A percentile compares a stretch with the other conserved stretches of the same genome.
Evolutionary conservation across 2,329 filamentous ascomycete species (phyloP).

Genomic region (Neonectria ditissima): DNA sequence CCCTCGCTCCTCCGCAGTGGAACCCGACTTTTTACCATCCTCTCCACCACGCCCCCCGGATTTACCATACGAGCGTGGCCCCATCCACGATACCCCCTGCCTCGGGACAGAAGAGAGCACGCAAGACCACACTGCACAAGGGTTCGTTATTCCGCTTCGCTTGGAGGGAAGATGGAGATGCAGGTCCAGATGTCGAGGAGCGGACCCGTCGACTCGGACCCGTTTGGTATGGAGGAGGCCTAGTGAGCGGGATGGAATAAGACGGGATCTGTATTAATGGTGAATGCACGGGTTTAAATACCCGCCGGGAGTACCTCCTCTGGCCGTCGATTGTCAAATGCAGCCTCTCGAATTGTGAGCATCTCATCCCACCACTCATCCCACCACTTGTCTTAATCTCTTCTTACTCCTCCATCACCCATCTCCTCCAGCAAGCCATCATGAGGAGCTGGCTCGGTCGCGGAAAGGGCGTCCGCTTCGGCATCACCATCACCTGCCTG

Average conservation of each 20-base stretch:
- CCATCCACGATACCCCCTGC: slow-evolving; percentile 1
- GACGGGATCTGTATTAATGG: not conserved
- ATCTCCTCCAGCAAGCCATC: not conserved
- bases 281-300: slow-evolving; percentile 7
- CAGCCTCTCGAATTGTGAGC: not conserved
- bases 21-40: slow-evolving; percentile 4
- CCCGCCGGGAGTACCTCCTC: not conserved
- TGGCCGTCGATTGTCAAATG: not conserved
- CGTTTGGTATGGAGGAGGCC: not conserved
- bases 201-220: slow-evolving; percentile 3
- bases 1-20: slow-evolving; percentile 6
- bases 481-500: slow-evolving; percentile 40
- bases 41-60: not conserved
- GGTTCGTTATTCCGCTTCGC: not conserved
- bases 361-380: not conserved
- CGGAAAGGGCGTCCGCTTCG: slow-evolving; percentile 39
- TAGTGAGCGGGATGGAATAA: not conserved
- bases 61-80: slow-evolving; percentile 8
- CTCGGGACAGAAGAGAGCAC: not conserved
- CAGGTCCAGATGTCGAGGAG: not conserved
- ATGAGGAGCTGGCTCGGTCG: slow-evolving; percentile 42
- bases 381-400: not conserved
- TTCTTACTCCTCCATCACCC: not conserved
- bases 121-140: not conserved
- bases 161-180: not conserved